Conservation (phyloP, 75 land plant genomes). For the Gnetum montanum region DNA sequence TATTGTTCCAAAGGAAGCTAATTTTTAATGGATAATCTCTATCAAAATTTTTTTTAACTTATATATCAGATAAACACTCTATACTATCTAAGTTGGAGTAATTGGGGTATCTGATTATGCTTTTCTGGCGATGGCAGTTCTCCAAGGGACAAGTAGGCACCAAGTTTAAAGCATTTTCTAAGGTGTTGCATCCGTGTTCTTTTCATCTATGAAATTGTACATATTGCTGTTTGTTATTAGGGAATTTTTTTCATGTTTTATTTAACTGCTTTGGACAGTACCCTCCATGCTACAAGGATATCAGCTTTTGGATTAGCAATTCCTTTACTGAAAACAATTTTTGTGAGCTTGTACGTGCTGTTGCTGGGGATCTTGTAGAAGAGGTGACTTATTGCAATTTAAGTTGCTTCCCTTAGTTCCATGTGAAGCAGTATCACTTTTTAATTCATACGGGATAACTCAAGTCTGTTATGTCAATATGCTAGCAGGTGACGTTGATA, state of each 20-base stretch:
- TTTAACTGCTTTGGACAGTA: constrained; percentile 29
- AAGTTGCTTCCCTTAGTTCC: neutral
- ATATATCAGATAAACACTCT: too few relatives aligned
- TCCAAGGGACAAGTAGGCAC: constrained; percentile 76
- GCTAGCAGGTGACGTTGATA: constrained; percentile 64
- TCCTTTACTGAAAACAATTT: constrained; percentile 90
- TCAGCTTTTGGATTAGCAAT: constrained; percentile 95
- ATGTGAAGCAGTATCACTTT: neutral
- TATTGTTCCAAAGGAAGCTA: too few relatives aligned
- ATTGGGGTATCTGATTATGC: too few relatives aligned
- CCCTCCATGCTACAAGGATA: constrained; percentile 96
- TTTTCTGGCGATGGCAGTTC: too few relatives aligned
- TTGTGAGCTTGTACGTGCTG: constrained; percentile 91
- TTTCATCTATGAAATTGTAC: neutral
- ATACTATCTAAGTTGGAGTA: too few relatives aligned
- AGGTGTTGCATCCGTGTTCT: constrained; percentile 21
- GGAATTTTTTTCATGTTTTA: neutral
- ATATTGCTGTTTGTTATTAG: too few relatives aligned
- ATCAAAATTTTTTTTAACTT: too few relatives aligned
- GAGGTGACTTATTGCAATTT: too few relatives aligned
- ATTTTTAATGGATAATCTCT: too few relatives aligned
- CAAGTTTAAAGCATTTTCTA: constrained; percentile 93
- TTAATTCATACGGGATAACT: neutral
- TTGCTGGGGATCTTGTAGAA: constrained; percentile 95
- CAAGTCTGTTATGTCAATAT: neutral